Percentiles rank a stretch among this genome's conserved stretches.
Evolutionary conservation across 768 basidiomycete genomes (phyloP).

Genomic region (Amanita jacksonii): DNA sequence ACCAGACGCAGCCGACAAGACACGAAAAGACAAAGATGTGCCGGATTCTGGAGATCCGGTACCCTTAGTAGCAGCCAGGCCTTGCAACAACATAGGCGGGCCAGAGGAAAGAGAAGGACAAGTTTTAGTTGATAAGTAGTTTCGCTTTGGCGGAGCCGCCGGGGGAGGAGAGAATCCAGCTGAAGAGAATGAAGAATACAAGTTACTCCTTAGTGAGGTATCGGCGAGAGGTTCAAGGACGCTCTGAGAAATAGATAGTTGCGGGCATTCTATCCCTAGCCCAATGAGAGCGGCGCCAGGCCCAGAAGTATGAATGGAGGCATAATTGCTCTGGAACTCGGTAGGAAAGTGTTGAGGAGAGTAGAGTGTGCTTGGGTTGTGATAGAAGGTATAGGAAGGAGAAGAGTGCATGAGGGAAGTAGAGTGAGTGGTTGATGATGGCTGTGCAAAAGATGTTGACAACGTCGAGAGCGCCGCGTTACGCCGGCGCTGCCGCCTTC

Average conservation of each 20-base stretch:
- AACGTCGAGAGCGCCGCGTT: background rate
- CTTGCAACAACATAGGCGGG: background rate
- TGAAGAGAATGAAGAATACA: conserved; percentile 9
- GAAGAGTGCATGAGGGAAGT: no score
- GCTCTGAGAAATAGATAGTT: conserved; percentile 11
- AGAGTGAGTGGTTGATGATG: background rate
- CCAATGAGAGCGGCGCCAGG: conserved; percentile 16
- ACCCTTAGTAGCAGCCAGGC: background rate
- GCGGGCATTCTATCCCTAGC: conserved; percentile 22
- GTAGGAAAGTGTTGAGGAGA: conserved; percentile 25
- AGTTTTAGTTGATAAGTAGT: background rate
- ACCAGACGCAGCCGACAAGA: conserved; percentile 22
- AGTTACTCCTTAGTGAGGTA: conserved; percentile 3
- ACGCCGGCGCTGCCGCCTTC: conserved; percentile 18
- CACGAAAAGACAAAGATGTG: conserved; percentile 3
- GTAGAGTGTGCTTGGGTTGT: background rate
- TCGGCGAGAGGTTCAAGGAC: conserved; percentile 2
- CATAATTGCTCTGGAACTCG: conserved; percentile 13
- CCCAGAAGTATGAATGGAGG: conserved; percentile 8
- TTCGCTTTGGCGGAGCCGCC: background rate
- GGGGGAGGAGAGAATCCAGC: background rate
- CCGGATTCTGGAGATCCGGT: background rate
- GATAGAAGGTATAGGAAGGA: background rate
- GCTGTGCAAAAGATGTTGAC: background rate
- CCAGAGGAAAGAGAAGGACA: background rate